These are phyloP conservation scores for Pythium phragmitis DNA, from an alignment of 352 stramenopile species.

Conservation along the genomic window DNA sequence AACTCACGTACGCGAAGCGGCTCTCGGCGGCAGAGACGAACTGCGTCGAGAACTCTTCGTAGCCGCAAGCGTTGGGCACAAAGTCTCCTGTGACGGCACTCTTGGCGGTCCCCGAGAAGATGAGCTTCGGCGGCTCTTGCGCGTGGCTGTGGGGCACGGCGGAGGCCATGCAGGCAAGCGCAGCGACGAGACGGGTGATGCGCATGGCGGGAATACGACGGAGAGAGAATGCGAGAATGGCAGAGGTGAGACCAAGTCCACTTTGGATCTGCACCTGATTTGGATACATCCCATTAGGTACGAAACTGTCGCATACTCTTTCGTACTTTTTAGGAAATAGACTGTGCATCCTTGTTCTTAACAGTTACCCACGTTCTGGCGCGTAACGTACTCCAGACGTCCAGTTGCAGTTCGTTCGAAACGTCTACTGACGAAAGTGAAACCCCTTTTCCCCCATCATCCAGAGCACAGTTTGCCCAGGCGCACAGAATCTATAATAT, in stretches of 20 bases:
- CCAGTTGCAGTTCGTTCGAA: background rate
- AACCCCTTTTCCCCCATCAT: background rate
- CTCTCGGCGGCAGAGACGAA: constrained; percentile 28
- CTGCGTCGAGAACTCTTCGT: constrained; percentile 27
- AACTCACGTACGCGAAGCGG: constrained; percentile 29
- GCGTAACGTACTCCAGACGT: background rate
- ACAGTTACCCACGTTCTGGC: background rate
- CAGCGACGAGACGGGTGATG: background rate
- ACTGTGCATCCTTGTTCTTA: background rate
- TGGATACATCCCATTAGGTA: constrained; percentile 7
- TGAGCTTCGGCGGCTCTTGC: background rate
- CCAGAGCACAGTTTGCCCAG: background rate
- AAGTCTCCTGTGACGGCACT: constrained; percentile 24
- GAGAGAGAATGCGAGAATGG: background rate
- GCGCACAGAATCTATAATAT: too few relatives aligned
- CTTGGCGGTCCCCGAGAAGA: constrained; percentile 24
- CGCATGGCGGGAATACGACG: background rate
- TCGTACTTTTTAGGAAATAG: background rate
- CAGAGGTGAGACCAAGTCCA: background rate
- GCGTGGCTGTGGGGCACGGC: background rate
- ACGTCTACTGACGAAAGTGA: background rate
- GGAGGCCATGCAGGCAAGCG: background rate
- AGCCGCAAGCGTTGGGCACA: constrained; percentile 25
- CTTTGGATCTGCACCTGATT: background rate
- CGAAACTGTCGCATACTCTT: background rate